Evolutionary conservation across 2,329 filamentous ascomycete genomes (phyloP).

Genomic region (Diplocarpon rosae): DNA sequence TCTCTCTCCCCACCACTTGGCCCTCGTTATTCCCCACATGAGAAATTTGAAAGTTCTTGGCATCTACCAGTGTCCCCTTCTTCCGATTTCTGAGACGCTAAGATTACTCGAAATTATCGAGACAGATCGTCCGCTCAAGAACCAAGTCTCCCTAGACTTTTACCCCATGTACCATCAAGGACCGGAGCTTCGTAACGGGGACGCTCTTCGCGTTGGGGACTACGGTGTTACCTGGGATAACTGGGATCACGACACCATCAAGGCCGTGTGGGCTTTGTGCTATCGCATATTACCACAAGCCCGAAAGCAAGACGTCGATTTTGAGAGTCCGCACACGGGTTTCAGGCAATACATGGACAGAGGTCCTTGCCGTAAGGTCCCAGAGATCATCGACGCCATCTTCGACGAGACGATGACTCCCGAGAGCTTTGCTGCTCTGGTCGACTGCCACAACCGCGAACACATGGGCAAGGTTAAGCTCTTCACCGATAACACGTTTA

Average conservation of each 20-base stretch:
- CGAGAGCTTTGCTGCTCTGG: constrained; percentile 9
- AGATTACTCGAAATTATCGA: constrained; percentile 20
- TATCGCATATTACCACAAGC: constrained; percentile 11
- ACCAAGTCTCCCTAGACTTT: constrained; percentile 21
- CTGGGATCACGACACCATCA: constrained; percentile 8
- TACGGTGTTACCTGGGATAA: constrained; percentile 25
- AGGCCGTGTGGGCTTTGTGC: constrained; percentile 20
- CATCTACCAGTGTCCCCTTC: constrained; percentile 22
- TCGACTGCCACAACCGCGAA: constrained; percentile 11
- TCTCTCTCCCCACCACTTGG: constrained; percentile 16
- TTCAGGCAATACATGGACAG: constrained; percentile 23
- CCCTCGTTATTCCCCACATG: constrained; percentile 21
- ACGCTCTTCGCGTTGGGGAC: constrained; percentile 3
- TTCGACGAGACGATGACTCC: background rate
- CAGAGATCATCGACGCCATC: constrained; percentile 13
- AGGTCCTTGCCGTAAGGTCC: constrained; percentile 17
- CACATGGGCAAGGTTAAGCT: background rate
- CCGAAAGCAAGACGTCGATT: constrained; percentile 14
- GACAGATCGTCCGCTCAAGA: constrained; percentile 12
- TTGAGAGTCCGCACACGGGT: constrained; percentile 8
- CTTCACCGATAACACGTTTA: background rate
- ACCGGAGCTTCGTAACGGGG: constrained; percentile 1
- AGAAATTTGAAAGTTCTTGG: constrained; percentile 18
- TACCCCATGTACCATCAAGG: constrained; percentile 22
- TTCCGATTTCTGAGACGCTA: constrained; percentile 19